phyloP scores from a whole-genome alignment of 768 basidiomycete genomes.

The Boletellus emodensis region DNA sequence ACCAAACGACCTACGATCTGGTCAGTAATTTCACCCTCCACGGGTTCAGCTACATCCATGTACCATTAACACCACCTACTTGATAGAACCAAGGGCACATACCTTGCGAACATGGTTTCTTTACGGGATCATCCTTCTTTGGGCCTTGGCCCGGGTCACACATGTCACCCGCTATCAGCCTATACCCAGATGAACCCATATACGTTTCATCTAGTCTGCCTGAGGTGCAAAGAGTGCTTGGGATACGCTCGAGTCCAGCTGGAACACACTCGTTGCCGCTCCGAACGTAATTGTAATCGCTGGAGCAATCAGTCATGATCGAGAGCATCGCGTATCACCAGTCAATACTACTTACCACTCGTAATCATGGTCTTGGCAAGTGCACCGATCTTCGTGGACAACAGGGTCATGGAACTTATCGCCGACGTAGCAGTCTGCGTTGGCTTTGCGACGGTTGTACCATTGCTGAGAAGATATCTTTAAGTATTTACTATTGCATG shows the following conservation, averaged over 20 bases:
- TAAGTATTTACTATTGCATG: not conserved
- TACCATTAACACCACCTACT: not conserved
- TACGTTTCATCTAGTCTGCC: conserved; percentile 57
- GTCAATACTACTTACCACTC: conserved; percentile 68
- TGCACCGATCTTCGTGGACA: conserved; percentile 76
- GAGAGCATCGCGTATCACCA: not conserved
- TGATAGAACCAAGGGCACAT: not conserved
- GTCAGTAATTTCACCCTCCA: conserved; percentile 73
- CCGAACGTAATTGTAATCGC: conserved; percentile 87
- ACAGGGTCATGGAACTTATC: conserved; percentile 87
- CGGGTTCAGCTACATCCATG: conserved; percentile 59
- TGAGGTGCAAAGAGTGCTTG: conserved; percentile 61
- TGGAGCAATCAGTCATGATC: conserved; percentile 25
- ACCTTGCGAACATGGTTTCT: conserved; percentile 81
- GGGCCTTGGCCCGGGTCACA: conserved; percentile 59
- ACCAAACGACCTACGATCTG: conserved; percentile 50
- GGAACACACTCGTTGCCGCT: conserved; percentile 74
- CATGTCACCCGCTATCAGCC: conserved; percentile 89
- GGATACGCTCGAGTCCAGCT: conserved; percentile 84
- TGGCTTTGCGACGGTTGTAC: conserved; percentile 79
- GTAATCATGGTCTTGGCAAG: conserved; percentile 83
- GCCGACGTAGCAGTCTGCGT: conserved; percentile 86
- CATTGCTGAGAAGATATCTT: conserved; percentile 65
- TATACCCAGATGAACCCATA: conserved; percentile 86
- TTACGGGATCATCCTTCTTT: conserved; percentile 62